Conservation (phyloP, 352 stramenopile genomes). For the Phytopythium aichiense region DNA sequence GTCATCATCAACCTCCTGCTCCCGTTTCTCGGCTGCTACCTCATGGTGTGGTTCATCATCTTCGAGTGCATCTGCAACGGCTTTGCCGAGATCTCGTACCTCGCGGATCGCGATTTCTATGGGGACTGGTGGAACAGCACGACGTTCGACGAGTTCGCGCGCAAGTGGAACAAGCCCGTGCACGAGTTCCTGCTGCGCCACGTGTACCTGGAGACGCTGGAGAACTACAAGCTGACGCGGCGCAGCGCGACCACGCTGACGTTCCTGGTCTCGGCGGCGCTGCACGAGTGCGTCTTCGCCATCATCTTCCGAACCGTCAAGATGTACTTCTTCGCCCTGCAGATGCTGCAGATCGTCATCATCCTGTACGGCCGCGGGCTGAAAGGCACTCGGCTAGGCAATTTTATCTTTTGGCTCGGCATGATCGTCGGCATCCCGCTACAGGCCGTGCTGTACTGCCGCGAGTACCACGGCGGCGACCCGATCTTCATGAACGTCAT, state of each 20-base stretch:
- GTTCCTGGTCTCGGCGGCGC: constrained; percentile 93
- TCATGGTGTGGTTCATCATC: constrained; percentile 96
- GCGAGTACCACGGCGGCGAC: constrained; percentile 74
- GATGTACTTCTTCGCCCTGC: constrained; percentile 92
- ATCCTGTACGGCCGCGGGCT: constrained; percentile 78
- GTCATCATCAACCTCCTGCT: constrained; percentile 86
- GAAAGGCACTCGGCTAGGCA: constrained; percentile 69
- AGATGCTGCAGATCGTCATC: constrained; percentile 94
- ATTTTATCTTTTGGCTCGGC: constrained; percentile 76
- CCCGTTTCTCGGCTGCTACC: constrained; percentile 92
- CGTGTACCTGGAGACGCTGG: constrained; percentile 76
- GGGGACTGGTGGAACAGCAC: constrained; percentile 97
- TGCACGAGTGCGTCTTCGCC: constrained; percentile 95
- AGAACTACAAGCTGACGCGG: constrained; percentile 67
- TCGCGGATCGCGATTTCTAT: constrained; percentile 93
- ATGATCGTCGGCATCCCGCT: constrained; percentile 74
- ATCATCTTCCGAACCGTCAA: constrained; percentile 93
- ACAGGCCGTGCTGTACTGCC: constrained; percentile 77
- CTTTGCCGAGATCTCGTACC: constrained; percentile 91
- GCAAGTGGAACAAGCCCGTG: constrained; percentile 97
- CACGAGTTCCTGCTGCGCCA: constrained; percentile 93
- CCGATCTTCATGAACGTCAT: constrained; percentile 78
- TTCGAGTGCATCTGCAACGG: constrained; percentile 97
- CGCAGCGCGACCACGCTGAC: constrained; percentile 80
- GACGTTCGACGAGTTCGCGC: constrained; percentile 87